Evolutionary conservation across 1,284 basidiomycete genomes (phyloP).

Genomic region (Spongiforma sp.): DNA sequence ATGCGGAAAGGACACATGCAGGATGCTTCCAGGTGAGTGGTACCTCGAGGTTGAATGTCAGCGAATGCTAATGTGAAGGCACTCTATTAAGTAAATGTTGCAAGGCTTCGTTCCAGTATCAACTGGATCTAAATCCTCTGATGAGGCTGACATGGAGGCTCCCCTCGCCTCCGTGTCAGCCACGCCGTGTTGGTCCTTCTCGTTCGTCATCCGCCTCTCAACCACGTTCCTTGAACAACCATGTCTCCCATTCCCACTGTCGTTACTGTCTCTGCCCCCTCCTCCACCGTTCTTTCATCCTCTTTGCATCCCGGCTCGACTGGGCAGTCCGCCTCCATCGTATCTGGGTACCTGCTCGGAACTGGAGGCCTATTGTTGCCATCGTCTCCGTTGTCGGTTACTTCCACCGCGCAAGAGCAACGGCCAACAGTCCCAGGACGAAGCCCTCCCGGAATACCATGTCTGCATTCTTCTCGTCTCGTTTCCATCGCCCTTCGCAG

Average conservation of each 20-base stretch:
- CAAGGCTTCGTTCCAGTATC: no score
- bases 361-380: constrained; percentile 28
- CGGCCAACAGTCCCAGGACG: background rate
- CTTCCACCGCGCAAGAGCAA: constrained; percentile 13
- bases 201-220: no score
- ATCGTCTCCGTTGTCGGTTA: constrained; percentile 24
- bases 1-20: constrained; percentile 83
- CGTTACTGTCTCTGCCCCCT: constrained; percentile 10
- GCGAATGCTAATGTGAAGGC: no score
- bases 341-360: constrained; percentile 10
- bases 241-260: constrained; percentile 30
- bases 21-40: constrained; percentile 2
- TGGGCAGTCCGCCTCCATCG: constrained; percentile 8
- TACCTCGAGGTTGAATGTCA: no score
- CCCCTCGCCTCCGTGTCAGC: no score
- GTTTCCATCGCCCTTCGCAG: constrained; percentile 2
- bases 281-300: constrained; percentile 4
- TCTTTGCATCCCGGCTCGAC: background rate
- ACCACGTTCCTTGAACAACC: constrained; percentile 12
- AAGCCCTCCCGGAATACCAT: constrained; percentile 16
- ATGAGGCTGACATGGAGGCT: no score
- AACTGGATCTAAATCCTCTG: no score
- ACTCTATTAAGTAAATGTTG: no score
- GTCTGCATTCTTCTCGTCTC: constrained; percentile 13
- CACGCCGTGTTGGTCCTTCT: no score